phyloP scores from a whole-genome alignment of 2,329 filamentous ascomycete genomes.

The Alternaria triticimaculans region DNA sequence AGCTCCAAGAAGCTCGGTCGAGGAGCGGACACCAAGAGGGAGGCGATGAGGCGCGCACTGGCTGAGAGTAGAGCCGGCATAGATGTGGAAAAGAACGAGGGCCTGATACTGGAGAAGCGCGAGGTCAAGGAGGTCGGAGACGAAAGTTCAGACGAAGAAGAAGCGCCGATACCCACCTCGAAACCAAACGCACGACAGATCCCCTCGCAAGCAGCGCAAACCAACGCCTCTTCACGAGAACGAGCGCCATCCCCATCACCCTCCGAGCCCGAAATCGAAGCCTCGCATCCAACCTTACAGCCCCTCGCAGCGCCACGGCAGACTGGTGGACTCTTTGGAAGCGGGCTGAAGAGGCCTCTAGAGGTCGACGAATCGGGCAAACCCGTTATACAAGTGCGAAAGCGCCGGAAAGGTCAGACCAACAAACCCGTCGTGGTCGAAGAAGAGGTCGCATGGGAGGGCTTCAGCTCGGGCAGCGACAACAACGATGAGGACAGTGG shows the following conservation, averaged over 20 bases:
- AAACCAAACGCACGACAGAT: not conserved
- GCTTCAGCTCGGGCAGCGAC: constrained; percentile 62
- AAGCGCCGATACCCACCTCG: not conserved
- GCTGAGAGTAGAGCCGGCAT: constrained; percentile 70
- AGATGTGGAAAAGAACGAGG: constrained; percentile 61
- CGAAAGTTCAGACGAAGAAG: constrained; percentile 32
- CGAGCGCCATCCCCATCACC: constrained; percentile 24
- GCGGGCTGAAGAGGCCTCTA: constrained; percentile 85
- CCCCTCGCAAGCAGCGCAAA: not conserved
- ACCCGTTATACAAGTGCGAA: constrained; percentile 82
- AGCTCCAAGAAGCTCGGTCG: constrained; percentile 81
- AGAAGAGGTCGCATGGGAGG: constrained; percentile 65
- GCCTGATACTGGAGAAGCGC: constrained; percentile 60
- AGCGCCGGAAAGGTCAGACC: constrained; percentile 65
- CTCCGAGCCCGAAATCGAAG: constrained; percentile 23
- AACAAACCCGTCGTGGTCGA: constrained; percentile 41
- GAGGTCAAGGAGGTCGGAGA: constrained; percentile 29
- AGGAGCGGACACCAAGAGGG: constrained; percentile 70
- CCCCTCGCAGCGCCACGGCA: constrained; percentile 4
- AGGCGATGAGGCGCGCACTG: constrained; percentile 69
- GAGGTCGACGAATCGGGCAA: constrained; percentile 79
- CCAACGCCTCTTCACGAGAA: constrained; percentile 11
- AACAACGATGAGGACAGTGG: constrained; percentile 32
- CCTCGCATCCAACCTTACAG: not conserved
- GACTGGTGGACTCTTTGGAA: constrained; percentile 60